Conservation (phyloP, 2,329 filamentous ascomycete genomes). For the Fusarium kyushuense region DNA sequence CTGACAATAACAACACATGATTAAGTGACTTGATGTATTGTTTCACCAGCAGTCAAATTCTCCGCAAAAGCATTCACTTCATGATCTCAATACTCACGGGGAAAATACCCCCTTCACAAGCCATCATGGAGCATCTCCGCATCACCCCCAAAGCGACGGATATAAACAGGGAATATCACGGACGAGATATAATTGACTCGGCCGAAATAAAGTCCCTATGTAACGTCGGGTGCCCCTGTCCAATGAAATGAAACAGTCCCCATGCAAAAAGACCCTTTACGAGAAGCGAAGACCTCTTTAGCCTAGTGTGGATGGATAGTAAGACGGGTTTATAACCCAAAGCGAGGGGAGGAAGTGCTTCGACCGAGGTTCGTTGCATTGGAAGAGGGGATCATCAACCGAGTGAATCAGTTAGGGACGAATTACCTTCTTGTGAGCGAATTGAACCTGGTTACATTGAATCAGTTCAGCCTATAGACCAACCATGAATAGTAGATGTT, state of each 20-base stretch:
- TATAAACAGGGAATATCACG: conserved; percentile 29
- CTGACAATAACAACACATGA: not conserved
- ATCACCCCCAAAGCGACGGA: conserved; percentile 15
- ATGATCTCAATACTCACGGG: not conserved
- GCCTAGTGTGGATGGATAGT: conserved; percentile 6
- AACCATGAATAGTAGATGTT: not conserved
- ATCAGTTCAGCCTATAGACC: conserved; percentile 12
- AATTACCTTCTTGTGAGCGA: not conserved
- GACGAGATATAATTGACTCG: conserved; percentile 15
- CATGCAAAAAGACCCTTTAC: conserved; percentile 15
- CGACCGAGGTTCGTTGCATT: conserved; percentile 31
- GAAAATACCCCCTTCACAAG: not conserved
- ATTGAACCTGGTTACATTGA: conserved; percentile 5
- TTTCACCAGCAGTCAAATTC: not conserved
- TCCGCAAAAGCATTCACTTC: not conserved
- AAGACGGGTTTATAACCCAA: conserved; percentile 14
- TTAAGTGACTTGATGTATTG: not conserved
- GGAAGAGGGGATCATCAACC: conserved; percentile 17
- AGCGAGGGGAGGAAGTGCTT: conserved; percentile 18
- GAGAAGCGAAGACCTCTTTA: not conserved
- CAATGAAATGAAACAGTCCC: conserved; percentile 9
- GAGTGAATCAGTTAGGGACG: conserved; percentile 7
- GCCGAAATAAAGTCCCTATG: conserved; percentile 28
- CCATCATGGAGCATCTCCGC: not conserved
- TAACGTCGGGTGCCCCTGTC: conserved; percentile 13